Evolutionary conservation across 495 filamentous ascomycete species (phyloP).

Genomic region (Penicillium macrosclerotiorum): DNA sequence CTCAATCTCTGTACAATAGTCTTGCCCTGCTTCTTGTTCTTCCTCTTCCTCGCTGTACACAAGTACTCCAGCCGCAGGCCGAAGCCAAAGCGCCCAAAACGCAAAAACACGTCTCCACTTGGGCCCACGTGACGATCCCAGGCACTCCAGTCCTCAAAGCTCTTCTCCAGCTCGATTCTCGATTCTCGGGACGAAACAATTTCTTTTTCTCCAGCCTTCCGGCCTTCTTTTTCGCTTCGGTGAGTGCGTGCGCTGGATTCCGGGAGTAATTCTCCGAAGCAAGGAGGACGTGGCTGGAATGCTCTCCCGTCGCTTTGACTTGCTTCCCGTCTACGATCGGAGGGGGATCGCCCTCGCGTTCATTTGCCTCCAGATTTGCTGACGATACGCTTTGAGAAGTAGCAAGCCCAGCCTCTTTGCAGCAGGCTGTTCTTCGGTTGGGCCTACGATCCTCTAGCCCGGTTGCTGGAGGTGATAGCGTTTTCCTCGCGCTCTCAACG

Average conservation of each 20-base stretch:
- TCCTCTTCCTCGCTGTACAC: no score
- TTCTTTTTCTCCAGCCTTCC: conserved; percentile 5
- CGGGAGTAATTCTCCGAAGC: conserved; percentile 8
- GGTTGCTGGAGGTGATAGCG: no score
- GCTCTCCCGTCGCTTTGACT: conserved; percentile 13
- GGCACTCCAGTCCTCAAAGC: conserved; percentile 5
- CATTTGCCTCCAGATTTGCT: conserved; percentile 8
- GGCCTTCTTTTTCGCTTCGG: neutral
- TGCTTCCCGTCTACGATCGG: conserved; percentile 12
- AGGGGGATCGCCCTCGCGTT: conserved; percentile 17
- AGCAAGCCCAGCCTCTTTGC: conserved; percentile 8
- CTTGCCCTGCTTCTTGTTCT: no score
- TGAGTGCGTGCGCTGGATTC: neutral
- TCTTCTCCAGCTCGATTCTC: neutral
- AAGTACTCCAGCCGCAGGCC: neutral
- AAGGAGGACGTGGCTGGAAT: conserved; percentile 10
- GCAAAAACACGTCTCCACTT: conserved; percentile 8
- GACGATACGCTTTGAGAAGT: conserved; percentile 7
- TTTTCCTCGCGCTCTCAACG: no score
- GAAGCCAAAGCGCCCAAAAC: neutral
- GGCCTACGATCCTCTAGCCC: no score
- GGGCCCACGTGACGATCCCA: conserved; percentile 20
- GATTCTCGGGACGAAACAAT: neutral
- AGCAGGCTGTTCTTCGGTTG: conserved; percentile 7
- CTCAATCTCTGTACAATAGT: no score